Evolutionary conservation across 2,329 filamentous ascomycete species (phyloP).

Genomic region (Grosmannia huntii): DNA sequence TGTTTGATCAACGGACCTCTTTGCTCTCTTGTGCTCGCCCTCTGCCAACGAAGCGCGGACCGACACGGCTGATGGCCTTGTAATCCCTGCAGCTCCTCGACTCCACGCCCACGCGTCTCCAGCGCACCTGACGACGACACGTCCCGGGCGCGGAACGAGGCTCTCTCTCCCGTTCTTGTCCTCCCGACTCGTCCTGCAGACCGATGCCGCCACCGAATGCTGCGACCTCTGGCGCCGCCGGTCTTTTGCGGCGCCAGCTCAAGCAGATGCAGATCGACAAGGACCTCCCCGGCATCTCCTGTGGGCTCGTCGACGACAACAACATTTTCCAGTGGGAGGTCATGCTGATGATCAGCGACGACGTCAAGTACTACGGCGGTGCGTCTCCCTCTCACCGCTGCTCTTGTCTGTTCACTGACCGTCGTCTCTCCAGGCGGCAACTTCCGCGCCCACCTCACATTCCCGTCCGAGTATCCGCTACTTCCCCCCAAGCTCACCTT

Average conservation of each 20-base stretch:
- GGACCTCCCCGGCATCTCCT: constrained; percentile 89
- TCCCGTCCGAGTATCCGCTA: constrained; percentile 76
- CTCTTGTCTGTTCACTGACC: too few relatives aligned
- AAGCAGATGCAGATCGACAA: constrained; percentile 89
- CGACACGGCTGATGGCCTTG: too few relatives aligned
- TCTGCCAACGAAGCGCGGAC: too few relatives aligned
- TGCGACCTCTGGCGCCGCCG: constrained; percentile 26
- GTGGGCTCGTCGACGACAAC: constrained; percentile 68
- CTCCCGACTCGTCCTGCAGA: neutral
- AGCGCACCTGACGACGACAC: neutral
- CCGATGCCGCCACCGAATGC: constrained; percentile 2
- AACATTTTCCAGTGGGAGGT: constrained; percentile 98
- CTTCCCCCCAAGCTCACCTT: constrained; percentile 84
- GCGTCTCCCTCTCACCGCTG: constrained; percentile 18
- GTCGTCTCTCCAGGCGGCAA: constrained; percentile 56
- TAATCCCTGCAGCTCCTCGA: too few relatives aligned
- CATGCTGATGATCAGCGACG: constrained; percentile 95
- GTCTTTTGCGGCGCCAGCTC: constrained; percentile 72
- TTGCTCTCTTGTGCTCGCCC: too few relatives aligned
- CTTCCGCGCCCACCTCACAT: constrained; percentile 74
- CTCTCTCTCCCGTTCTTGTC: neutral
- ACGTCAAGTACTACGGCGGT: constrained; percentile 91
- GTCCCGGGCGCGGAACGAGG: neutral
- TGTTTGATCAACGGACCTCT: too few relatives aligned
- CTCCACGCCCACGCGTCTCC: too few relatives aligned